phyloP scores from a whole-genome alignment of 345 rosid species.

The Syzygium aromaticum region DNA sequence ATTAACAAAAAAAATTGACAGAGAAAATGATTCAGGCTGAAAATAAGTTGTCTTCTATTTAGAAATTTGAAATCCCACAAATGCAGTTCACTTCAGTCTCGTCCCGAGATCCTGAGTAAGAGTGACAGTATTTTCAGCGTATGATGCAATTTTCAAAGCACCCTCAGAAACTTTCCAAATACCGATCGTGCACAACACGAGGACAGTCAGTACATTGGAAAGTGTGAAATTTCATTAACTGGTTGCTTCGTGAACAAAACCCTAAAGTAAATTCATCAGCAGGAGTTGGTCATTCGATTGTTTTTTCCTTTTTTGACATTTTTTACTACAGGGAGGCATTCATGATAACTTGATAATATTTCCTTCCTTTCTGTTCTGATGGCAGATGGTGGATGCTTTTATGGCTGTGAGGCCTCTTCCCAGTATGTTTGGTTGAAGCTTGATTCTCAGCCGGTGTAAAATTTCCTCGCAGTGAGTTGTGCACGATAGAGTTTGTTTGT shows the following conservation, averaged over 20 bases:
- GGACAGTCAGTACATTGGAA: background rate
- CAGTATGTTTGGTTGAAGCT: conserved; percentile 48
- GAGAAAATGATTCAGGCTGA: background rate
- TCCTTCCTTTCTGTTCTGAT: background rate
- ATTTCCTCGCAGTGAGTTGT: background rate
- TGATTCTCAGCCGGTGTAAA: background rate
- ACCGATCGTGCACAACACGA: background rate
- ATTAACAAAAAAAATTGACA: background rate
- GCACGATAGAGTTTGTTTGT: background rate
- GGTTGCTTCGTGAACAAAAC: background rate
- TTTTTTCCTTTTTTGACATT: background rate
- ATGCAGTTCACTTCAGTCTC: background rate
- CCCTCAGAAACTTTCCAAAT: background rate
- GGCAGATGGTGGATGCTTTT: conserved; percentile 92
- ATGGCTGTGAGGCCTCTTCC: conserved; percentile 95
- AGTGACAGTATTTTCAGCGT: background rate
- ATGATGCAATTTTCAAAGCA: background rate
- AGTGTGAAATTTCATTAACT: background rate
- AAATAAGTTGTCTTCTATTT: background rate
- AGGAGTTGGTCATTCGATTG: background rate
- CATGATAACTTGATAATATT: background rate
- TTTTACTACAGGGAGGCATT: background rate
- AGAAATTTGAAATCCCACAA: background rate
- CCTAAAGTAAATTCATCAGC: background rate
- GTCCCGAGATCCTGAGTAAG: background rate